Base-by-base conservation (phyloP, 371 early-diverging fungal species). In the Dentiscutata heterogama region DNA sequence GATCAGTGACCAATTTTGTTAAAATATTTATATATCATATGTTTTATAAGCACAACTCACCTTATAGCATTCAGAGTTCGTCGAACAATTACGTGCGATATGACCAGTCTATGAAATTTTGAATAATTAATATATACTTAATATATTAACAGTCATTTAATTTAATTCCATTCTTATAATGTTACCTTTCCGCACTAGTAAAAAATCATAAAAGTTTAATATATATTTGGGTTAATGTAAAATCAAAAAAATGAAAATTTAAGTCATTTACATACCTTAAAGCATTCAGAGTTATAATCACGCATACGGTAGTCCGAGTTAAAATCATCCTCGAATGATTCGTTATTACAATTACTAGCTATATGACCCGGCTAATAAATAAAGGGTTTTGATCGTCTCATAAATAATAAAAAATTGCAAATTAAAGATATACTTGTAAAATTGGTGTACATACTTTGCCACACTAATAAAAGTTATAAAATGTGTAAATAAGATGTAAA, bases 321-420 rank as follows among this genome's bases (percentile, higher is more conserved):
- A 68, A 39, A 68, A 5, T 70, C 22, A 42, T 46, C 70, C 42
- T 70, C 68, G 22, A 16, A 35, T 42, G 22, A 2, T 4, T 70
- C 58, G 4, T 58, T 58, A 58, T 58, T 58, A 46, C 70, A 70
- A 50, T 70, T 70, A 20, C 25, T 35, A 25, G 70, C 50, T 46
- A 42, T 70, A 70, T 70, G 70, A 13, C 70, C 70, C 22, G n/a
- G 3, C 70, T 70, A 70, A 39, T 18, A 65, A 65, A 60, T 20
- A 35, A 65, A 35, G 46, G 10, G 7, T 10, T 10, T 46, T 46
- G 46, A 46, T 11, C 46, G 46, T 46, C 46, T 11, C 46, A 46
- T 46, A 11, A 46, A 46, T 46, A 46, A 46, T 46, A 46, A 46
- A 46, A 10, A 35, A 8, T 31, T 13, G 22, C 6, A 20, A 65